Base-by-base conservation (phyloP, 805 yeast genomes). In the Lipomyces mesembrius region DNA sequence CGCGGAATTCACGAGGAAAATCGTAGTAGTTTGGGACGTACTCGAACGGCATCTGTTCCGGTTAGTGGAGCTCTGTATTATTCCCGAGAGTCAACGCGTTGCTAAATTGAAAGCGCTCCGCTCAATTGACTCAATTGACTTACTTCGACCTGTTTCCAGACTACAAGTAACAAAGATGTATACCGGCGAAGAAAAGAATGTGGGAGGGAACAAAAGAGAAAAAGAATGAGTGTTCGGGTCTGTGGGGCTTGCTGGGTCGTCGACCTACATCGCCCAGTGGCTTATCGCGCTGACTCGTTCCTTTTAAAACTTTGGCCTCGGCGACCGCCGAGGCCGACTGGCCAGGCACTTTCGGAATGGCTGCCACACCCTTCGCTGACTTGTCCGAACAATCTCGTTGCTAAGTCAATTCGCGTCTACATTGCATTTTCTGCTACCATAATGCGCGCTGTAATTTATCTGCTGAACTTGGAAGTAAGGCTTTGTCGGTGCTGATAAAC, bases 1-100 rank as follows among this genome's bases (percentile, higher is more conserved):
- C 79, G 20, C 72, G 63, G 55, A 74, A 62, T 55, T 77, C 78
- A 46, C 79, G 73, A 17, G 71, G 70, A 39, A 68, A 68, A 57
- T 68, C 71, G 65, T 68, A 68, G 67, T 68, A 68, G 55, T 52
- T 66, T 29, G 71, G 71, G 8, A 27, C 43, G 67, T 68, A 68
- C 56, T 60, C 54, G 54, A 46, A 57, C 53, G 53, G 57, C 57
- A 54, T 54, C 43, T 37, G 43, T 37, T 43, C 22, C 8, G 9
- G 49, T 43, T 43, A 43, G 43, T 5, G 17, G 43, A 17, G 22
- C 20, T 43, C 22, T 43, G 3, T 17, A n/a, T 2, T 3, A 7
- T n/a, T n/a, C 6, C 6, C 22, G 9, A 5, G 4, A 43, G 49
- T n/a, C 22, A 43, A 43, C n/a, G 7, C 49, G 20, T 17, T 2